Conservation (phyloP, 768 basidiomycete genomes). For the Tricholoma flavovirens region DNA sequence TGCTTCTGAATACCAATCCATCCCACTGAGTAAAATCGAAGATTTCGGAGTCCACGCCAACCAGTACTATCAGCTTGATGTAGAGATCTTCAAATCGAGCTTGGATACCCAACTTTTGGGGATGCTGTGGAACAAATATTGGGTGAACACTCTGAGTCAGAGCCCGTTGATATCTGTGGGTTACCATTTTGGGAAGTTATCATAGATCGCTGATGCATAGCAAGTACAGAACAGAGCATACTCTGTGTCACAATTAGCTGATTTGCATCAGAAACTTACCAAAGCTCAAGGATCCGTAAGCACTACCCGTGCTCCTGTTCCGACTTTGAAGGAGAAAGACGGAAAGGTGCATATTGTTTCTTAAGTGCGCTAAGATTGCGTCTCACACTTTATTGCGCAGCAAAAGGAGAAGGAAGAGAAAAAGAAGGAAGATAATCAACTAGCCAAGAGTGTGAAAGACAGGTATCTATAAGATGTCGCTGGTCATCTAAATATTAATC, state of each 20-base stretch:
- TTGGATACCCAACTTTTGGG: slow-evolving; percentile 85
- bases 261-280: slow-evolving; percentile 84
- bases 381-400: slow-evolving; percentile 9
- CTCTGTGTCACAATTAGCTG: slow-evolving; percentile 84
- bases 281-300: slow-evolving; percentile 59
- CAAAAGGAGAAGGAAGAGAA: slow-evolving; percentile 59
- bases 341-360: not conserved
- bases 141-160: slow-evolving; percentile 95
- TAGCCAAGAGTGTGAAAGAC: slow-evolving; percentile 88
- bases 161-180: slow-evolving; percentile 85
- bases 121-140: slow-evolving; percentile 98
- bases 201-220: not conserved
- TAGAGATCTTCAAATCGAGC: slow-evolving; percentile 91
- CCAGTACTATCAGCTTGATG: slow-evolving; percentile 91
- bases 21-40: slow-evolving; percentile 95
- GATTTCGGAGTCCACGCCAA: slow-evolving; percentile 99
- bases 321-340: slow-evolving; percentile 50
- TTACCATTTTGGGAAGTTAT: not conserved
- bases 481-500: not conserved
- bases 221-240: slow-evolving; percentile 83
- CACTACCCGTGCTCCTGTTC: slow-evolving; percentile 53
- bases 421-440: slow-evolving; percentile 84
- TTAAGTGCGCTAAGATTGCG: not conserved
- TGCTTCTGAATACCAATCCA: slow-evolving; percentile 88
- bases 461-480: slow-evolving; percentile 34